Evolutionary conservation across 2,329 filamentous ascomycete genomes (phyloP).

Genomic region (Nothomitra cinnamomea): DNA sequence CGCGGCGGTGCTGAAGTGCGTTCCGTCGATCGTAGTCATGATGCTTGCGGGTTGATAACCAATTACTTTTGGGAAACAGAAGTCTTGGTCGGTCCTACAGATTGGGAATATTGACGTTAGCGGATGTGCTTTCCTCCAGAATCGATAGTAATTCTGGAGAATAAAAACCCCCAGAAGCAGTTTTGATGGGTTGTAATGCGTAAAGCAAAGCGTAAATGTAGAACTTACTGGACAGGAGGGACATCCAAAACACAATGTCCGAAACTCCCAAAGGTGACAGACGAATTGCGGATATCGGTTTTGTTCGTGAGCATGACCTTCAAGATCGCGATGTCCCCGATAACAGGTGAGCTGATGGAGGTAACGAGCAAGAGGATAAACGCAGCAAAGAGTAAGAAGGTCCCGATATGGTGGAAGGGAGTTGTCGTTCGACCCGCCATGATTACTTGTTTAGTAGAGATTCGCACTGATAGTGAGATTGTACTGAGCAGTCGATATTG

Average conservation of each 20-base stretch:
- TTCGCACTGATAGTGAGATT: too few relatives aligned
- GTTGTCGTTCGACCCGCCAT: background rate
- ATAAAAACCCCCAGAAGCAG: too few relatives aligned
- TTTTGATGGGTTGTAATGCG: constrained; percentile 5
- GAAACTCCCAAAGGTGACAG: constrained; percentile 40
- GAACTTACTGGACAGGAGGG: constrained; percentile 14
- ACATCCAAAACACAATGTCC: constrained; percentile 34
- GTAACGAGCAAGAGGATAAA: constrained; percentile 40
- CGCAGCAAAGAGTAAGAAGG: constrained; percentile 37
- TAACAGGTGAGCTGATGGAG: constrained; percentile 40
- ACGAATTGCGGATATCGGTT: constrained; percentile 18
- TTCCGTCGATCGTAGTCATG: constrained; percentile 23
- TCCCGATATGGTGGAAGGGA: constrained; percentile 25
- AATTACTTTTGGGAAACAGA: constrained; percentile 31
- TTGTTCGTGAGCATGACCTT: constrained; percentile 31
- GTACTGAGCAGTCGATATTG: too few relatives aligned
- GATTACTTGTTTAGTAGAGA: too few relatives aligned
- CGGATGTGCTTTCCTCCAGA: background rate
- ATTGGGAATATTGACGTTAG: constrained; percentile 2
- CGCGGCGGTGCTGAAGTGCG: constrained; percentile 26
- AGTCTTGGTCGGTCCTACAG: constrained; percentile 22
- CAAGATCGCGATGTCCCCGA: constrained; percentile 36
- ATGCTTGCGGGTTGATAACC: constrained; percentile 38
- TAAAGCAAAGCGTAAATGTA: constrained; percentile 2
- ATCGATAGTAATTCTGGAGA: too few relatives aligned